phyloP scores from a whole-genome alignment of 495 filamentous ascomycete species.

The Gamarada debralockiae region DNA sequence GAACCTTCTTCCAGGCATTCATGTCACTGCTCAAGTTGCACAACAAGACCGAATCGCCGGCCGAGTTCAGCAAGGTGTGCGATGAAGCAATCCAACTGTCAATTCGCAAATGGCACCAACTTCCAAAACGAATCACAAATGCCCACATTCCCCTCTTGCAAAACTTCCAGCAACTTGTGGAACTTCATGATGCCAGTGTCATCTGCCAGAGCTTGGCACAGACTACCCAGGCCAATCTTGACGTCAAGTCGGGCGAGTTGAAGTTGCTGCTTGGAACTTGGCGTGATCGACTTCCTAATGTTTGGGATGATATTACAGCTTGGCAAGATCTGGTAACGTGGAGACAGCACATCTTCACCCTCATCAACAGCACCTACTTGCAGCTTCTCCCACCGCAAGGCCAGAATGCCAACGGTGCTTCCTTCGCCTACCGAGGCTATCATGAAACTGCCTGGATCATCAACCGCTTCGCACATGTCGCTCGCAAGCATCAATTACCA shows the following conservation, averaged over 20 bases:
- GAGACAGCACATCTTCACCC: conserved; percentile 97
- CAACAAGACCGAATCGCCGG: conserved; percentile 72
- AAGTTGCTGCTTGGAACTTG: conserved; percentile 93
- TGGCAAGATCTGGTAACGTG: conserved; percentile 99
- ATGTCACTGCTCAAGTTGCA: conserved; percentile 93
- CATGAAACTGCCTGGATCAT: conserved; percentile 99
- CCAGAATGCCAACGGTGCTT: conserved; percentile 72
- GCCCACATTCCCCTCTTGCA: conserved; percentile 94
- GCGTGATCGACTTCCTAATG: conserved; percentile 92
- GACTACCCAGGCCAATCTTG: conserved; percentile 81
- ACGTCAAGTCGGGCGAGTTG: conserved; percentile 90
- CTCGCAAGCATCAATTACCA: conserved; percentile 91
- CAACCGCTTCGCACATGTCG: conserved; percentile 97
- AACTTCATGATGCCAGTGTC: conserved; percentile 94
- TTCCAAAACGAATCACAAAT: conserved; percentile 88
- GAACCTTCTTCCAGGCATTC: conserved; percentile 96
- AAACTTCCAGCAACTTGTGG: conserved; percentile 98
- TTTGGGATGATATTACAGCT: conserved; percentile 98
- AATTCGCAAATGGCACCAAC: conserved; percentile 96
- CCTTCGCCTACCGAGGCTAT: conserved; percentile 93
- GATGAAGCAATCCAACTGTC: conserved; percentile 96
- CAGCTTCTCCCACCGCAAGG: conserved; percentile 75
- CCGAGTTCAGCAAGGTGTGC: conserved; percentile 82
- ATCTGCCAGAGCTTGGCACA: conserved; percentile 84
- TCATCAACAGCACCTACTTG: conserved; percentile 94